These are phyloP conservation scores for Rhizopogon vinicolor DNA, from an alignment of 768 basidiomycete genomes.

Conservation along the genomic window DNA sequence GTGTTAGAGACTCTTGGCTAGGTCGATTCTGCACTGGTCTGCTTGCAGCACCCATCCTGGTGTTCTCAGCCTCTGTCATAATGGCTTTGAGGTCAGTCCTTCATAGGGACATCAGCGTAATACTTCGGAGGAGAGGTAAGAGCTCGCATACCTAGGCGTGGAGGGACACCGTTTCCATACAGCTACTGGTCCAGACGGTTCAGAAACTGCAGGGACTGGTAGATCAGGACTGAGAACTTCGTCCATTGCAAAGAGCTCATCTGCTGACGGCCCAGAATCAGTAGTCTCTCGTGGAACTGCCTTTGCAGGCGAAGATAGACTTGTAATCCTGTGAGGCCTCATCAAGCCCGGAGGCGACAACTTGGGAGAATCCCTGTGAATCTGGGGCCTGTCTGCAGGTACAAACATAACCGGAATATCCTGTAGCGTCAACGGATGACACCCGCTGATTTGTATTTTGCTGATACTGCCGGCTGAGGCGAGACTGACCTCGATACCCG, in stretches of 20 bases:
- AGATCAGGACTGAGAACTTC: slow-evolving; percentile 33
- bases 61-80: slow-evolving; percentile 70
- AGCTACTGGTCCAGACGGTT: slow-evolving; percentile 19
- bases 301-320: slow-evolving; percentile 21
- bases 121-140: slow-evolving; percentile 8
- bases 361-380: slow-evolving; percentile 22
- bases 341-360: slow-evolving; percentile 24
- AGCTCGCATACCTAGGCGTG: slow-evolving; percentile 43
- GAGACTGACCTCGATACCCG: too few relatives aligned
- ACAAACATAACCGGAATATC: slow-evolving; percentile 62
- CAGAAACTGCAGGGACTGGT: slow-evolving; percentile 8
- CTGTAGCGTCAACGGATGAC: too few relatives aligned
- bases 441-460: too few relatives aligned
- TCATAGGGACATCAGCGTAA: slow-evolving; percentile 7
- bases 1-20: neutral
- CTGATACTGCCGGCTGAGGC: too few relatives aligned
- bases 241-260: slow-evolving; percentile 86
- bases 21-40: neutral
- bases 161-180: slow-evolving; percentile 46
- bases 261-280: slow-evolving; percentile 28
- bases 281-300: neutral
- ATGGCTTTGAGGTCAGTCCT: slow-evolving; percentile 83
- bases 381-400: slow-evolving; percentile 19
- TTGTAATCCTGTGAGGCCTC: slow-evolving; percentile 14
- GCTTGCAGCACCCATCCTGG: neutral